Base-by-base conservation (phyloP, 75 land plant genomes). In the Pinus tabuliformis region DNA sequence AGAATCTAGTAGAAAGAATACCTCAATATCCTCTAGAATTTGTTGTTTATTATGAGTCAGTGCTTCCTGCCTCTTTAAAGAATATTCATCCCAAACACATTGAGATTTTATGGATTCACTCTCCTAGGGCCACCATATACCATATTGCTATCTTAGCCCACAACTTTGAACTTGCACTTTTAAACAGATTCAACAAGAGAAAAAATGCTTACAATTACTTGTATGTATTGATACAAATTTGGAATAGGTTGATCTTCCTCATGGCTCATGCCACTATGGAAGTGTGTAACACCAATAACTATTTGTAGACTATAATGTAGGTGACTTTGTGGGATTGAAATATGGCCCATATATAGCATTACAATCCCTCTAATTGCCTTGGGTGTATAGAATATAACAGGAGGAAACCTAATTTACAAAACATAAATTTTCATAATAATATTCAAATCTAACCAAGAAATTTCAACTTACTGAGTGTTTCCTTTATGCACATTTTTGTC, bases 211-310 rank as follows among this genome's bases (percentile, higher is more conserved):
- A 59, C 18, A 7, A 0, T 28, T 75, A 92, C 94, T 91, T 94
- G 98, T 17, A 96, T 93, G 58, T 96, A 96, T 6, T 95, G 95
- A 84, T 97, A 97, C 73, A 97, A 85, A 84, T 97, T 97, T 56
- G 99, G 99, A 79, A 97, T 97, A 58, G 95, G 88, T 74, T 97
- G 99, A 76, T 97, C 99, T 75, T 97, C 99, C 75, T 97, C 99
- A 78, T 97, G 99, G 76, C 95, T 95, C 99, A 97, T 97, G 80
- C 99, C 99, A 91, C 99, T 97, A 49, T 98, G 86, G 77, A 97
- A 97, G 66, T 97, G 99, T 26, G 99, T 97, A 6, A 97, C 95
- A 36, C 99, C 99, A 79, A 97, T 98, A 91, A 95, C 99, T 49
- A 98, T 97, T 75, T 97, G 99, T 80, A 95, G 95, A 64, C 98